These are phyloP conservation scores for Quercus phellos DNA, from an alignment of 331 rosid species.

Conservation along the genomic window DNA sequence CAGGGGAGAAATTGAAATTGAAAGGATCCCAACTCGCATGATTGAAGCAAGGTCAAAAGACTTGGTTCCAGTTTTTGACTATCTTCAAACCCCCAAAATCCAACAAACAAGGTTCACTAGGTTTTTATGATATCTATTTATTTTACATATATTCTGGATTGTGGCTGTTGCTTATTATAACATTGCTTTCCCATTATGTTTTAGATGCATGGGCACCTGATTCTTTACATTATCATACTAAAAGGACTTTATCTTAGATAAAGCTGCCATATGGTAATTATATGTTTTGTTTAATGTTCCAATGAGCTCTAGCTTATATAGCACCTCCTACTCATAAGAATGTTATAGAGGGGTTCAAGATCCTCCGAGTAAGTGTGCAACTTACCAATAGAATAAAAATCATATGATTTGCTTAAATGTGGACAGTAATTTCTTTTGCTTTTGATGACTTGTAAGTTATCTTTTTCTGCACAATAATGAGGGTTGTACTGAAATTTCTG, in stretches of 20 bases:
- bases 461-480: neutral
- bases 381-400: neutral
- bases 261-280: neutral
- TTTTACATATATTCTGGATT: neutral
- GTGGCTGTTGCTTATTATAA: neutral
- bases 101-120: constrained; percentile 54
- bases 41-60: constrained; percentile 73
- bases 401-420: neutral
- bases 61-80: constrained; percentile 75
- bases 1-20: constrained; percentile 76
- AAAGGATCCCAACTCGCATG: constrained; percentile 60
- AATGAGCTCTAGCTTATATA: neutral
- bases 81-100: constrained; percentile 43
- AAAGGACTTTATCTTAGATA: neutral
- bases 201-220: neutral
- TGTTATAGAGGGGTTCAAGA: neutral
- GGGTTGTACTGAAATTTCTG: neutral
- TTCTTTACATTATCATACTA: neutral
- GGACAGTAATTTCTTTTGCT: neutral
- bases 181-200: neutral
- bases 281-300: neutral
- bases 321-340: neutral
- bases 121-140: neutral
- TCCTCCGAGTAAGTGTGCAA: neutral
- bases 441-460: neutral